Base-by-base conservation (phyloP, 345 rosid species). In the Salix koriyanagi region DNA sequence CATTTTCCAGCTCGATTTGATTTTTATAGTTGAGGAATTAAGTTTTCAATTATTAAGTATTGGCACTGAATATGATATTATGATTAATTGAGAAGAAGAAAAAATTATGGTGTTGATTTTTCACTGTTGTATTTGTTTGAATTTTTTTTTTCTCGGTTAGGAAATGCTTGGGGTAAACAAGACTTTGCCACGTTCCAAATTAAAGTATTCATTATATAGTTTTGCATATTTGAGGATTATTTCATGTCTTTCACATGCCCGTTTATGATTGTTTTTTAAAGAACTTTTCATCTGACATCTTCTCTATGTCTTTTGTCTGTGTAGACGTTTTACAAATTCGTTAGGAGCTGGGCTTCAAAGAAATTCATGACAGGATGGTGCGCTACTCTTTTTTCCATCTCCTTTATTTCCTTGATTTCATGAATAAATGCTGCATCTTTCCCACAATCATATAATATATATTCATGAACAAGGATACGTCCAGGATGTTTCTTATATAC, bases 341-440 rank as follows among this genome's bases (percentile, higher is more conserved):
- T 92, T 78, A 83, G 92, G 85, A 94, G 99, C 91, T 96, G 99
- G 99, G 97, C 98, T 58, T 94, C 98, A 6, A 96, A 96, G 74
- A 96, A 96, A 86, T 96, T 96, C 88, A 92, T 96, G 96, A 94
- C 97, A 60, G 98, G 99, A 89, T 94, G 98, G 99, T 93, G 81
- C 0, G 85, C 10, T 37, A 7, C 75, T 71, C 79, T 58, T 71
- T 72, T 71, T 32, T 76, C 37, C 48, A 25, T 77, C 76, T 75
- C 67, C 61, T 42, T 13, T 32, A 18, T 81, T 76, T 48, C 37
- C 50, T 76, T 75, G 3, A 54, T 12, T 26, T 64, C 18, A 41
- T 56, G 36, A 16, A 25, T 7, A 41, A 48, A 36, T 32, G 16
- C 28, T 46, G 46, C 62, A 12, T 62, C 66, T 70, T 74, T 52